phyloP scores from a whole-genome alignment of 2,329 filamentous ascomycete genomes.

The Pseudohalonectria lignicola region DNA sequence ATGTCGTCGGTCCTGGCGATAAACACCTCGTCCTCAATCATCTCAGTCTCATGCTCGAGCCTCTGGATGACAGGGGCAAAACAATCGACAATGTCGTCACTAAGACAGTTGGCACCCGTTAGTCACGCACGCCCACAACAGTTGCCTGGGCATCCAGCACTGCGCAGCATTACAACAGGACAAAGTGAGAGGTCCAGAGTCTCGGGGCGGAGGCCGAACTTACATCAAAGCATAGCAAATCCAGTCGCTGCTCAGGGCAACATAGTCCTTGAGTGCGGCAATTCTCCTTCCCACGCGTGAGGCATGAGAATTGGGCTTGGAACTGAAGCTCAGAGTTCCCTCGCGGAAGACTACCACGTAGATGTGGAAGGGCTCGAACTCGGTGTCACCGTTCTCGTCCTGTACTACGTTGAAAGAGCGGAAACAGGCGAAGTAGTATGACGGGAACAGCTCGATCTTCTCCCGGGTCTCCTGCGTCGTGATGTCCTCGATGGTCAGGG shows the following conservation, averaged over 20 bases:
- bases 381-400: slow-evolving; percentile 67
- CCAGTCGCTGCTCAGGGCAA: slow-evolving; percentile 92
- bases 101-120: too few species aligned
- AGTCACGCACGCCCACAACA: too few species aligned
- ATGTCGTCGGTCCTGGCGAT: slow-evolving; percentile 85
- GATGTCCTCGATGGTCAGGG: slow-evolving; percentile 92
- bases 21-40: slow-evolving; percentile 92
- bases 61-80: slow-evolving; percentile 84
- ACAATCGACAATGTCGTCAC: slow-evolving; percentile 93
- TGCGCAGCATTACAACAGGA: too few species aligned
- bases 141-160: too few species aligned
- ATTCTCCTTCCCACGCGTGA: slow-evolving; percentile 86
- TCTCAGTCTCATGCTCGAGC: slow-evolving; percentile 80
- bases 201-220: too few species aligned
- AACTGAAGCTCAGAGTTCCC: slow-evolving; percentile 90
- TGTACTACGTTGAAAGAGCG: slow-evolving; percentile 76
- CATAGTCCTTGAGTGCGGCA: slow-evolving; percentile 84
- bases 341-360: slow-evolving; percentile 96
- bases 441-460: slow-evolving; percentile 95
- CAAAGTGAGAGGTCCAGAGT: background rate
- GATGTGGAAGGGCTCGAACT: slow-evolving; percentile 89
- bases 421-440: slow-evolving; percentile 98
- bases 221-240: slow-evolving; percentile 97
- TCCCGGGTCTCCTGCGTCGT: slow-evolving; percentile 90
- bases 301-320: slow-evolving; percentile 76